These are phyloP conservation scores for Silene conica DNA, from an alignment of 148 eudicot species.

Conservation along the genomic window DNA sequence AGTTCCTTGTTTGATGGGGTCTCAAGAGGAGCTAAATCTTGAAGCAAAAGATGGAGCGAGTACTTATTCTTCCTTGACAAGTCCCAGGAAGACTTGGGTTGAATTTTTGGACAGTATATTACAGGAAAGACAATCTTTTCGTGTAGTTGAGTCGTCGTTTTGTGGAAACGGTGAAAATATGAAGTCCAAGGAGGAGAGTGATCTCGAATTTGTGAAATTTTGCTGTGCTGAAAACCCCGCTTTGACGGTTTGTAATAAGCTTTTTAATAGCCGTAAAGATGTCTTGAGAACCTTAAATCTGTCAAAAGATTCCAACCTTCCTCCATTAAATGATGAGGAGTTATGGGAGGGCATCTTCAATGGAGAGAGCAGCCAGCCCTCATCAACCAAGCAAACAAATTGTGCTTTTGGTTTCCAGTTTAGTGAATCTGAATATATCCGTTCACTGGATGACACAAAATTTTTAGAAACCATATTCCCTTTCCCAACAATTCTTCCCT, in stretches of 20 bases:
- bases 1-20: slow-evolving; percentile 28
- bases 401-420: slow-evolving; percentile 62
- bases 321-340: slow-evolving; percentile 77
- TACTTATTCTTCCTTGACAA: slow-evolving; percentile 25
- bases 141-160: slow-evolving; percentile 13
- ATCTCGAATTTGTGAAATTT: slow-evolving; percentile 28
- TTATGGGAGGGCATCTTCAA: slow-evolving; percentile 58
- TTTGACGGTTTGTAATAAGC: slow-evolving; percentile 53
- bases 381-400: slow-evolving; percentile 42
- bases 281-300: slow-evolving; percentile 53
- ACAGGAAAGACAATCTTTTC: slow-evolving; percentile 32
- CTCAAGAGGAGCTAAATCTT: slow-evolving; percentile 23
- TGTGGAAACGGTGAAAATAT: slow-evolving; percentile 26
- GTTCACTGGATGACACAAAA: slow-evolving; percentile 44
- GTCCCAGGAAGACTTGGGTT: slow-evolving; percentile 53
- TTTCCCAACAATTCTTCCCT: slow-evolving; percentile 85
- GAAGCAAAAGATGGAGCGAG: slow-evolving; percentile 25
- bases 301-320: slow-evolving; percentile 53
- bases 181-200: slow-evolving; percentile 23
- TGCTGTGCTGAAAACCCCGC: slow-evolving; percentile 73
- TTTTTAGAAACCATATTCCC: slow-evolving; percentile 61
- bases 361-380: slow-evolving; percentile 22
- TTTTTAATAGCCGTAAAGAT: slow-evolving; percentile 48
- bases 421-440: slow-evolving; percentile 51
- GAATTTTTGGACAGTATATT: slow-evolving; percentile 49